Base-by-base conservation (phyloP, 768 basidiomycete species). In the Tricholoma flavovirens region DNA sequence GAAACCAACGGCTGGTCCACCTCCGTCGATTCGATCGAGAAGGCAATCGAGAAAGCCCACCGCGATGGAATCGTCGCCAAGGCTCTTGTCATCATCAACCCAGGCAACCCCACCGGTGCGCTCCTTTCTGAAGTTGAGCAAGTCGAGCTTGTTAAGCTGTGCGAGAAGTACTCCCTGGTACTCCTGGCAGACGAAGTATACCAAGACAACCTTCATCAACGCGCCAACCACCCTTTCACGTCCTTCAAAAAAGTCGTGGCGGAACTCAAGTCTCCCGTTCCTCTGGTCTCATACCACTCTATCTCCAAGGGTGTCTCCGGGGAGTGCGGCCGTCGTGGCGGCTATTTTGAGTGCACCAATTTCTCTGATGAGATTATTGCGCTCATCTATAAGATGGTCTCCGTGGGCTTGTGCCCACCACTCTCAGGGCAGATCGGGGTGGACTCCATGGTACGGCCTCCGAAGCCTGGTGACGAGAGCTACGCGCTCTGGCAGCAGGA, bases 131-230 rank as follows among this genome's bases (percentile, higher is more conserved):
- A 82, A 56, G 60, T 70, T 26, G 90, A 88, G 19, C 90, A 93
- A 78, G 74, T 78, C 55, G 74, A 80, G 49, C 80, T 99, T 56
- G 83, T 97, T n/a, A 72, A 83, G 24, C 71, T 98, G 9, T 96
- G 93, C 72, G 90, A 94, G 67, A 78, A 88, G 61, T 77, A 98
- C 72, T 76, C 77, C 6, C 84, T 99, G 56, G 88, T 96, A 19
- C 83, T 99, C 51, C 82, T 98, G 60, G 96, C 96, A 0, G 96
- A 99, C 71, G 96, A 99, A 71, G 96, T 99, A n/a, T 98, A 99
- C 79, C 96, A 99, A 72, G 75, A 75, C 63, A 98, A 98, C 76
- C 80, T 98, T 43, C 94, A 95, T 75, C 76, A 79, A 45, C 76
- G 73, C 40, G 66, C 70, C 2, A 76, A 76, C 1, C 84, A 89